Conservation (phyloP, 139 green algal genomes). For the Chlorella sp. region DNA sequence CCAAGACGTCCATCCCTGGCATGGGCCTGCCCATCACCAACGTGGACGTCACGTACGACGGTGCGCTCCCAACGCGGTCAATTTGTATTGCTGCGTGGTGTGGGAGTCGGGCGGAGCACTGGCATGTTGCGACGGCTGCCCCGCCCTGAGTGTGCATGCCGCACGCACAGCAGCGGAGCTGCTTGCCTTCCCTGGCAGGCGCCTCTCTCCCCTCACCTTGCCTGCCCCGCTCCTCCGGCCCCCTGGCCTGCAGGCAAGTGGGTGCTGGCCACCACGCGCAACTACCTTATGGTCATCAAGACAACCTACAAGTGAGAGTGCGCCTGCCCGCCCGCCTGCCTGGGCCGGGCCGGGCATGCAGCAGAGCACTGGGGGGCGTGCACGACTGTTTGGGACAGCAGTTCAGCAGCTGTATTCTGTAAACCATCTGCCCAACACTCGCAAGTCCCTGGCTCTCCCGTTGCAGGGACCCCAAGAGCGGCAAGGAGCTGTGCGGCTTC, state of each 20-base stretch:
- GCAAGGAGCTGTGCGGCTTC: slow-evolving; percentile 80
- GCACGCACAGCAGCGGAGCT: not conserved
- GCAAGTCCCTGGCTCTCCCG: too few species aligned
- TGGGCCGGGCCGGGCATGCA: not conserved
- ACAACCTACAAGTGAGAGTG: slow-evolving; percentile 72
- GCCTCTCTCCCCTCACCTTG: not conserved
- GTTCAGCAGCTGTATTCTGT: too few species aligned
- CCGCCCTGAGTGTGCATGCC: not conserved
- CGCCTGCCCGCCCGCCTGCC: not conserved
- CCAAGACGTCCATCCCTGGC: slow-evolving; percentile 89
- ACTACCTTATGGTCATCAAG: slow-evolving; percentile 95
- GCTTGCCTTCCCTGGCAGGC: not conserved
- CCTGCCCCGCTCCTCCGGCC: not conserved
- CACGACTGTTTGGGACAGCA: too few species aligned
- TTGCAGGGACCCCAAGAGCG: slow-evolving; percentile 35
- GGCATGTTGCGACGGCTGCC: not conserved
- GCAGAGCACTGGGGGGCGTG: too few species aligned
- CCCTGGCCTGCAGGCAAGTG: slow-evolving; percentile 53
- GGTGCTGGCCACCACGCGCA: slow-evolving; percentile 92
- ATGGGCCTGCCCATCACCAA: slow-evolving; percentile 89
- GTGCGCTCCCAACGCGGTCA: too few species aligned
- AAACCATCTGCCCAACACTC: too few species aligned
- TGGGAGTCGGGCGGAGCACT: not conserved
- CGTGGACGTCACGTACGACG: slow-evolving; percentile 94
- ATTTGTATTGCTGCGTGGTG: too few species aligned